These are phyloP conservation scores for Colletotrichum sp. DNA, from an alignment of 2,329 filamentous ascomycete species.

Conservation along the genomic window DNA sequence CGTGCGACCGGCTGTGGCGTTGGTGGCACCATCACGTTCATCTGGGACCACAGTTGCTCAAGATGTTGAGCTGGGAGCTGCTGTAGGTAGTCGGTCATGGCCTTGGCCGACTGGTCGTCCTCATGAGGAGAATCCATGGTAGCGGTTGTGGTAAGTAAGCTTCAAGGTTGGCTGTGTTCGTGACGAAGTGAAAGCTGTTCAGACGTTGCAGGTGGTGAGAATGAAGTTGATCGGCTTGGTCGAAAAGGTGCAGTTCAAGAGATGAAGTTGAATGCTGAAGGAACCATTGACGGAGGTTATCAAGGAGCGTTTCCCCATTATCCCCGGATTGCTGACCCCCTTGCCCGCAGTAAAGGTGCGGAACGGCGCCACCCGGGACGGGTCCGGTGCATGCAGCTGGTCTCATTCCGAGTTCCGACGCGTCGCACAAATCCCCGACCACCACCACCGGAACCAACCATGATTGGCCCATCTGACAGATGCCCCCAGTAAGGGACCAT, in stretches of 20 bases:
- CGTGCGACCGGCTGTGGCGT: constrained; percentile 46
- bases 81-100: constrained; percentile 33
- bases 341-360: not conserved
- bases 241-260: not conserved
- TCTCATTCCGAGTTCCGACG: constrained; percentile 13
- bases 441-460: not conserved
- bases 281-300: not conserved
- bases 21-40: constrained; percentile 51
- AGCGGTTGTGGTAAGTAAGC: too few relatives aligned
- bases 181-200: not conserved
- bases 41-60: constrained; percentile 54
- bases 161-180: not conserved
- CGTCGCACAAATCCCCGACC: not conserved
- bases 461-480: not conserved
- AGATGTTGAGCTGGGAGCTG: constrained; percentile 34
- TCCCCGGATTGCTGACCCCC: not conserved
- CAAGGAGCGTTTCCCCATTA: not conserved
- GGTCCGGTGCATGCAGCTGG: not conserved
- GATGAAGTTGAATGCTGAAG: not conserved
- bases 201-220: too few relatives aligned
- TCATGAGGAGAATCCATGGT: constrained; percentile 5
- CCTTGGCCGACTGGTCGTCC: constrained; percentile 22
- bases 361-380: not conserved
- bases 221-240: fast-evolving
- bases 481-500: not conserved